Percentiles rank a stretch among this genome's conserved stretches.
Evolutionary conservation across 768 basidiomycete genomes (phyloP).

Genomic region (Tulasnella sp.): DNA sequence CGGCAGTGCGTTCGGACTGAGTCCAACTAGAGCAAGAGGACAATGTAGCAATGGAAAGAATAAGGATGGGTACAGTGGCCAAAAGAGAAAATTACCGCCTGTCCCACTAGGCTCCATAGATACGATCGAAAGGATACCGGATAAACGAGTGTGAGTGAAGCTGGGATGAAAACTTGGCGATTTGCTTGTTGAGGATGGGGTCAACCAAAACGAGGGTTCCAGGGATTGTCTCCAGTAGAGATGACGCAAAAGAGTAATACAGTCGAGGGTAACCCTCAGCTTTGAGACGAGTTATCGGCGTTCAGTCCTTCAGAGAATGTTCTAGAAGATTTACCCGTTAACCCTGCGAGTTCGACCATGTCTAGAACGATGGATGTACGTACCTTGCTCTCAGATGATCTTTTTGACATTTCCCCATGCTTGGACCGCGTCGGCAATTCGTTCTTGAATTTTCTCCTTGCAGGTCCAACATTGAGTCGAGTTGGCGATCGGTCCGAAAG

Average conservation of each 20-base stretch:
- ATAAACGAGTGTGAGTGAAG: background rate
- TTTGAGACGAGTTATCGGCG: background rate
- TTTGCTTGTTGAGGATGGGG: background rate
- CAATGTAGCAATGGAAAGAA: background rate
- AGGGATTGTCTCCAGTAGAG: background rate
- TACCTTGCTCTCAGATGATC: background rate
- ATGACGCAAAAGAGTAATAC: background rate
- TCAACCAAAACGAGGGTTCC: background rate
- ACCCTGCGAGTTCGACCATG: background rate
- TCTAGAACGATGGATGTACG: background rate
- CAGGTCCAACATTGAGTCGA: conserved; percentile 1
- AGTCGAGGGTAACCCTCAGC: background rate
- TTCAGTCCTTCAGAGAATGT: background rate
- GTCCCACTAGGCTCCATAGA: background rate
- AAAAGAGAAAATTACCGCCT: background rate
- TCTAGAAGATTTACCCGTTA: background rate
- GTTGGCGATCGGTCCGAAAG: background rate
- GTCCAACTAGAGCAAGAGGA: background rate
- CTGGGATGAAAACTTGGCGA: background rate
- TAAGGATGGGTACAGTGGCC: conserved; percentile 4
- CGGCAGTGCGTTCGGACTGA: background rate
- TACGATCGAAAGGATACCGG: background rate
- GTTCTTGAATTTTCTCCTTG: conserved; percentile 10
- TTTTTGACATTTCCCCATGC: conserved; percentile 7
- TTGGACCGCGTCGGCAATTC: conserved; percentile 5